A percentile compares a stretch with the other conserved stretches of the same genome.
Evolutionary conservation across 2,329 filamentous ascomycete species (phyloP).

Genomic region (Alternaria consortialis): DNA sequence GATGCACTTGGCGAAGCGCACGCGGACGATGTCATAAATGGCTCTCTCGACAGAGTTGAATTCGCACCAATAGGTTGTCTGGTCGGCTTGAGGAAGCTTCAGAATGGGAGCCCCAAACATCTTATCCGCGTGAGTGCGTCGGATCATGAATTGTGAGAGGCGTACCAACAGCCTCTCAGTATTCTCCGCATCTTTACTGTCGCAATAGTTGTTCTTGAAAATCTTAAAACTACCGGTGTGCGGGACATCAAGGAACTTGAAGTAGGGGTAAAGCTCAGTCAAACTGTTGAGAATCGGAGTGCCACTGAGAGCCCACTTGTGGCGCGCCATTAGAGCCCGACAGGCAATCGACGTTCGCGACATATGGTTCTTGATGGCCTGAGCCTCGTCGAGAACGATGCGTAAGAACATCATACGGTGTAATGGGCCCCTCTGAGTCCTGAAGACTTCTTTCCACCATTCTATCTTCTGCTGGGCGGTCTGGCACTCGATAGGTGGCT

Average conservation of each 20-base stretch:
- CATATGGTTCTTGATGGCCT: constrained; percentile 62
- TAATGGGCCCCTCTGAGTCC: constrained; percentile 43
- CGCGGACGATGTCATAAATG: constrained; percentile 63
- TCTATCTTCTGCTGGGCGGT: constrained; percentile 52
- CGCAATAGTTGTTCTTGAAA: constrained; percentile 57
- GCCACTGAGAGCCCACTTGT: constrained; percentile 56
- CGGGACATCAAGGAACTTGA: constrained; percentile 56
- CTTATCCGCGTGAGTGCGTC: constrained; percentile 62
- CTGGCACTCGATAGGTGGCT: constrained; percentile 48
- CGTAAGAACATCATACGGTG: constrained; percentile 54
- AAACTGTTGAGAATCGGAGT: constrained; percentile 53
- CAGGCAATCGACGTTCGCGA: constrained; percentile 57
- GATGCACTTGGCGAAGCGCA: constrained; percentile 55
- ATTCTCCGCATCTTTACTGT: constrained; percentile 39
- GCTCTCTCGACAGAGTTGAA: constrained; percentile 63
- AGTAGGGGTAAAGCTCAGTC: constrained; percentile 50
- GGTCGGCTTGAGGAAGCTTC: constrained; percentile 60
- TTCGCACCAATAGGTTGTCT: constrained; percentile 54
- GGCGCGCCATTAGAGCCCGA: constrained; percentile 50
- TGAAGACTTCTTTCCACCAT: constrained; percentile 49
- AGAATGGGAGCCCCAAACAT: constrained; percentile 65
- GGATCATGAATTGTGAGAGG: constrained; percentile 60
- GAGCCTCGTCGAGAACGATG: constrained; percentile 66
- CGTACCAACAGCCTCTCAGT: constrained; percentile 49
- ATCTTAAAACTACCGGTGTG: constrained; percentile 52